Evolutionary conservation across 2,329 filamentous ascomycete species (phyloP), one percentile per base, ranked within the genome.

Genomic region (Cyclaneusma minus): DNA sequence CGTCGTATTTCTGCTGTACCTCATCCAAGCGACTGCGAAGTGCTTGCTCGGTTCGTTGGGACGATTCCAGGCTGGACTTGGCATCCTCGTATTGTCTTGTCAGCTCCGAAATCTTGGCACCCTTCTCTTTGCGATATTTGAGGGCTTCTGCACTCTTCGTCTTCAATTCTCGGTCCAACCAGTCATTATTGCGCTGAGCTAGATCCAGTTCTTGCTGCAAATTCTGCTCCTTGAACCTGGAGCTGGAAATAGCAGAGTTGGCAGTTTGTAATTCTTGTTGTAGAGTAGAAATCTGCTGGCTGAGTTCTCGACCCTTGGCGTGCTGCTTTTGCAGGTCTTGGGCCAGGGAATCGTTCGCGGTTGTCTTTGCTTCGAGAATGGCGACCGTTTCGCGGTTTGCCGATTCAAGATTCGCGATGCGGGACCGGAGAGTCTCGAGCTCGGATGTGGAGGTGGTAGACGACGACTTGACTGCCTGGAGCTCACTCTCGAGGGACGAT

Each of bases 61-160:
- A 57, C 7, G 77, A 67, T 29, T 93, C 83, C 27, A 84, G 65
- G 16, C 68, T 76, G 12, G 79, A 75, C 35, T 67, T 74, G 22
- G 78, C 71, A 38, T 98, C 89, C 39, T 95, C 87, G 39, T 87
- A 80, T 33, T 79, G 70, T 28, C 84, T 79, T 51, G 94, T 81
- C 15, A 98, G 68, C 43, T 91, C 81, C 6, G 84, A 69, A 40
- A 95, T 82, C 20, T 81, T 78, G 2, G 83, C 76, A 35, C 81
- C 81, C 62, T 94, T 95, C 48, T 98, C 89, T 47, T 93, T 95
- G 35, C 89, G 73, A 52, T 80, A 87, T 45, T 85, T 93, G 38
- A 87, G 68, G 24, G 83, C 73, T 47, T 98, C 89, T 6, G 75
- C 69, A 34, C 69, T 76, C 55, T 93, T 92, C 1, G 81, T 85